Evolutionary conservation across 129 eudicot species (phyloP).

Genomic region (Calendula officinalis): DNA sequence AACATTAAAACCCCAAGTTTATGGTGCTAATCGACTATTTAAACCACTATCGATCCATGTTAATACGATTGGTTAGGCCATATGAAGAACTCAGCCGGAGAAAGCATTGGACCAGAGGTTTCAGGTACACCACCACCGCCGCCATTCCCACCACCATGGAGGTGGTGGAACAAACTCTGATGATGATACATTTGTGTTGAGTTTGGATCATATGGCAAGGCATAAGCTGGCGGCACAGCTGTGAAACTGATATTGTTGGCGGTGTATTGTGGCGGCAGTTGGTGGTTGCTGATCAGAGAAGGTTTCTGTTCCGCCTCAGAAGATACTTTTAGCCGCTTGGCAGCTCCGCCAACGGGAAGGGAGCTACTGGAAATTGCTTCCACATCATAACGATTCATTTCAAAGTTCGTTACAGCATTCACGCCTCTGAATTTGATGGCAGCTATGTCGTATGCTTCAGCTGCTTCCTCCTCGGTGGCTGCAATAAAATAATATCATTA

Average conservation of each 20-base stretch:
- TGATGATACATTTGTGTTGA: constrained; percentile 45
- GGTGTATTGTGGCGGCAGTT: constrained; percentile 39
- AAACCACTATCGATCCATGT: constrained; percentile 12
- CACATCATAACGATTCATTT: constrained; percentile 90
- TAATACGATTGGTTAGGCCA: constrained; percentile 86
- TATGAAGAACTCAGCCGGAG: constrained; percentile 66
- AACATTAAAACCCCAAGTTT: constrained; percentile 11
- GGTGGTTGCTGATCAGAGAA: constrained; percentile 33
- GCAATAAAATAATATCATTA: constrained; percentile 1
- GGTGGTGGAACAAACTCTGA: constrained; percentile 69
- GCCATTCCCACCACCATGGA: constrained; percentile 31
- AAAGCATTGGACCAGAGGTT: constrained; percentile 45
- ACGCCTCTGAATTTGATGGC: constrained; percentile 92
- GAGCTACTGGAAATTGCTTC: constrained; percentile 82
- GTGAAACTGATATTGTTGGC: constrained; percentile 60
- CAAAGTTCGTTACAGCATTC: constrained; percentile 94
- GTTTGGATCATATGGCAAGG: constrained; percentile 55
- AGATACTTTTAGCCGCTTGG: constrained; percentile 76
- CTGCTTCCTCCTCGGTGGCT: constrained; percentile 99
- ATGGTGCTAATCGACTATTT: background rate
- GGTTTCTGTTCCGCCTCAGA: constrained; percentile 62
- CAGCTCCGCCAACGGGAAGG: constrained; percentile 89
- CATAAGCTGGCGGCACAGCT: constrained; percentile 49
- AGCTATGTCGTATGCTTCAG: constrained; percentile 99
- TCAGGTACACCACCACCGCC: constrained; percentile 29